Evolutionary conservation across 768 basidiomycete genomes (phyloP).

Genomic region (Lentinula sp.): DNA sequence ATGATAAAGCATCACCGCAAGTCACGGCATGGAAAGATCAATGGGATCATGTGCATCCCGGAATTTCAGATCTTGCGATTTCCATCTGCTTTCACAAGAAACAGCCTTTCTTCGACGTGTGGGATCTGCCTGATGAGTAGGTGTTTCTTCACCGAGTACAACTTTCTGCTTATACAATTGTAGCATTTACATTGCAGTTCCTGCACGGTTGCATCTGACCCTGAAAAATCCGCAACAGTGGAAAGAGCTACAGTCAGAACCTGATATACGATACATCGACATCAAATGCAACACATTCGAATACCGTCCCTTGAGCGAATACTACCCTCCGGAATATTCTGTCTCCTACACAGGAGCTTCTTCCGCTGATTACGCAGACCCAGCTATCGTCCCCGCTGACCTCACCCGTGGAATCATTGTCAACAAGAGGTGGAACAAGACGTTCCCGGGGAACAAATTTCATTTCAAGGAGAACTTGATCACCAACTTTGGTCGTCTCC

Average conservation of each 20-base stretch:
- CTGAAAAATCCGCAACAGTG: neutral
- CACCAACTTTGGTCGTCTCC: neutral
- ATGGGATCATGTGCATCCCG: neutral
- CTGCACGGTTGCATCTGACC: neutral
- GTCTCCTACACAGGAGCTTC: slow-evolving; percentile 4
- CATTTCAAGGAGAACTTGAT: slow-evolving; percentile 3
- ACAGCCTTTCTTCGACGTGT: slow-evolving; percentile 7
- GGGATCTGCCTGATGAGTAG: slow-evolving; percentile 6
- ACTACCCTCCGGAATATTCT: slow-evolving; percentile 3
- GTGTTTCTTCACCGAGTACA: neutral
- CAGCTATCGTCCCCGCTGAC: slow-evolving; percentile 1
- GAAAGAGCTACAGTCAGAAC: slow-evolving; percentile 3
- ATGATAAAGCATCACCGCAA: neutral
- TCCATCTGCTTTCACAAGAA: slow-evolving; percentile 6
- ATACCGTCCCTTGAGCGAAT: slow-evolving; percentile 1
- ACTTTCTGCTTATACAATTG: neutral
- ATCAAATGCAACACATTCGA: slow-evolving; percentile 6
- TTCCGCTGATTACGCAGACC: slow-evolving; percentile 3
- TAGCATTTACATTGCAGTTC: slow-evolving; percentile 6
- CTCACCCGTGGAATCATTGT: slow-evolving; percentile 6
- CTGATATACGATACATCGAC: slow-evolving; percentile 6
- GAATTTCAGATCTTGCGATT: neutral
- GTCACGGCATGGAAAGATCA: slow-evolving; percentile 2
- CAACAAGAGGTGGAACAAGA: slow-evolving; percentile 7
- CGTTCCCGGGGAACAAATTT: neutral